Conservation (phyloP, 257 asterid genomes). For the Eustoma russellianum region DNA sequence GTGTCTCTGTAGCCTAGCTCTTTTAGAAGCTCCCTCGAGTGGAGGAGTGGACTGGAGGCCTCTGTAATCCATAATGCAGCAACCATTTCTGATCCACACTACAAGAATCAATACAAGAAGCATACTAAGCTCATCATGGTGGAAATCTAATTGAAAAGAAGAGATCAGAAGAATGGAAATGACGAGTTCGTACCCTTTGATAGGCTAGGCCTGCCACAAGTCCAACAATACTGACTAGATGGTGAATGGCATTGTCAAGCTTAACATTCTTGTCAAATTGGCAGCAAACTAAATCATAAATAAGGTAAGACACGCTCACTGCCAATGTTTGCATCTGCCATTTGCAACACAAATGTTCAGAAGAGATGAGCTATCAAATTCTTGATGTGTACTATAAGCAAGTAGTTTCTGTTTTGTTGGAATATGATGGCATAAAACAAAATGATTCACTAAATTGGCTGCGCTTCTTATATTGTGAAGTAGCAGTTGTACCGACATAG, state of each 20-base stretch:
- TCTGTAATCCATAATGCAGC: slow-evolving; percentile 75
- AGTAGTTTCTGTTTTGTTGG: too few relatives aligned
- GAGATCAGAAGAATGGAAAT: neutral
- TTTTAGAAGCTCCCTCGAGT: slow-evolving; percentile 77
- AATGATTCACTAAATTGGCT: too few relatives aligned
- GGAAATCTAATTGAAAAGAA: neutral
- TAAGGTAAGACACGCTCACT: slow-evolving; percentile 39
- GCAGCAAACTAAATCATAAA: slow-evolving; percentile 65
- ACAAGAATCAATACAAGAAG: neutral
- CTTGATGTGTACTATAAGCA: too few relatives aligned
- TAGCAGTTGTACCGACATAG: too few relatives aligned
- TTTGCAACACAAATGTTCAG: neutral
- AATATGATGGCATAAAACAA: too few relatives aligned
- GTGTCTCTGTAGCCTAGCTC: slow-evolving; percentile 70
- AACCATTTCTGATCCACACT: slow-evolving; percentile 94
- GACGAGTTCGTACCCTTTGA: slow-evolving; percentile 38
- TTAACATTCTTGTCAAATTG: slow-evolving; percentile 40
- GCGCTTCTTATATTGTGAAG: too few relatives aligned
- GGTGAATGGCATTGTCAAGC: slow-evolving; percentile 67
- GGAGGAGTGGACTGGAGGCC: slow-evolving; percentile 78
- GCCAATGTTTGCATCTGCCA: slow-evolving; percentile 62
- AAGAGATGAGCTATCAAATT: too few relatives aligned
- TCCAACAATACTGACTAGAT: slow-evolving; percentile 67
- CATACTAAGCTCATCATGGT: neutral
- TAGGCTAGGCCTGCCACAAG: slow-evolving; percentile 60